Evolutionary conservation across 2,329 filamentous ascomycete species (phyloP).

Genomic region (Fusarium lateritium): DNA sequence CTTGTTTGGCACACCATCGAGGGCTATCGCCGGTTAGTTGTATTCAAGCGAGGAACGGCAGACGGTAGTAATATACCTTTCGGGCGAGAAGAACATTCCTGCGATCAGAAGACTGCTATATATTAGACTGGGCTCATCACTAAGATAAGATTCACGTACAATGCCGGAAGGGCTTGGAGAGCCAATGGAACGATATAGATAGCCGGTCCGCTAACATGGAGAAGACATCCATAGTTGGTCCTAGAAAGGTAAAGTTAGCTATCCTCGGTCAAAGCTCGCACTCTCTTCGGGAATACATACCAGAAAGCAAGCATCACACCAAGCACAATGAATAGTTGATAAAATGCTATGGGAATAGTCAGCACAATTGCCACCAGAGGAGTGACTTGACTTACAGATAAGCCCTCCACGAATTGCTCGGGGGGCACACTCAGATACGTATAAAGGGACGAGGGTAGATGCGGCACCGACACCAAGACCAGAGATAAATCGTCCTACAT

Average conservation of each 20-base stretch:
- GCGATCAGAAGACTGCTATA: constrained; percentile 62
- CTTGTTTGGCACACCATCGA: constrained; percentile 75
- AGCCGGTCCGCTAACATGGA: constrained; percentile 61
- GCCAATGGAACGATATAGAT: constrained; percentile 74
- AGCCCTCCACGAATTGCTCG: constrained; percentile 64
- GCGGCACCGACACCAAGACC: constrained; percentile 65
- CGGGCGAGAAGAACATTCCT: constrained; percentile 73
- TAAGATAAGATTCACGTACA: constrained; percentile 51
- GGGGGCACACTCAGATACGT: constrained; percentile 64
- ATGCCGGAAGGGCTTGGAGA: constrained; percentile 74
- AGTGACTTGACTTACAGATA: constrained; percentile 53
- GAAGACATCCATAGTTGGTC: constrained; percentile 67
- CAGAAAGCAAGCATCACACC: constrained; percentile 60
- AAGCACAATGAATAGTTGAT: constrained; percentile 64
- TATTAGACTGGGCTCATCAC: neutral
- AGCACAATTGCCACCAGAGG: neutral
- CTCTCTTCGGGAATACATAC: constrained; percentile 46
- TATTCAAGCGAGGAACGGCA: too few species aligned
- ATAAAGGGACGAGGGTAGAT: constrained; percentile 60
- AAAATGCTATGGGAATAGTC: constrained; percentile 54
- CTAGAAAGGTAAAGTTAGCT: constrained; percentile 58
- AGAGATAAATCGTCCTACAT: constrained; percentile 71
- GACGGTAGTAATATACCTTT: constrained; percentile 50
- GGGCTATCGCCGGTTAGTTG: constrained; percentile 63
- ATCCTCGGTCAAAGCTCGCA: neutral